phyloP scores from a whole-genome alignment of 2,329 filamentous ascomycete species.

The Hymenoscyphus albidus region DNA sequence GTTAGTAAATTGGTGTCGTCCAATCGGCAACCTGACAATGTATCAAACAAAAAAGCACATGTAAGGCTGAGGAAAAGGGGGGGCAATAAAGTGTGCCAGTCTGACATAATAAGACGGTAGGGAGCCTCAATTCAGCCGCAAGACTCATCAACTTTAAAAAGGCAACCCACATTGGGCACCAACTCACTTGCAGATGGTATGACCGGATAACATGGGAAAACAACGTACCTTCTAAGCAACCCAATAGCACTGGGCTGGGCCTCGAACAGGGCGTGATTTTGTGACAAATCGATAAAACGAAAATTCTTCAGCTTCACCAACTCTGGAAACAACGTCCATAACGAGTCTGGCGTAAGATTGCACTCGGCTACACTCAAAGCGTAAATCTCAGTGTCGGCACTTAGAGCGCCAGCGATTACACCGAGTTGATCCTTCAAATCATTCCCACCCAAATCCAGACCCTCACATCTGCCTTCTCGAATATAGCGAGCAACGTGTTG shows the following conservation, averaged over 20 bases:
- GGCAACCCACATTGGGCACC: constrained; percentile 5
- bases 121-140: constrained; percentile 12
- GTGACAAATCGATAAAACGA: constrained; percentile 86
- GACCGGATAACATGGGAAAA: background rate
- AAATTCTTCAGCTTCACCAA: constrained; percentile 68
- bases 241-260: constrained; percentile 68
- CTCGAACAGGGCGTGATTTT: constrained; percentile 79
- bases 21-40: background rate
- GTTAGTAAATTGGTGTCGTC: constrained; percentile 21
- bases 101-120: constrained; percentile 14
- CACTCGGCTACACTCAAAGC: constrained; percentile 85
- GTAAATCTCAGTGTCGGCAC: constrained; percentile 59
- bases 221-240: constrained; percentile 66
- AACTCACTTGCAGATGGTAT: constrained; percentile 2
- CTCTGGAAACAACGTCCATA: constrained; percentile 72
- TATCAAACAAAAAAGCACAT: background rate
- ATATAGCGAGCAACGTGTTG: constrained; percentile 75
- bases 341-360: constrained; percentile 67
- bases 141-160: background rate
- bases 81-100: background rate
- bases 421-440: constrained; percentile 57
- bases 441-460: constrained; percentile 85
- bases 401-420: constrained; percentile 49
- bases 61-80: constrained; percentile 5
- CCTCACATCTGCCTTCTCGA: constrained; percentile 73